Evolutionary conservation across 1,139 yeast species (phyloP).

Genomic region (Pichia sp.): DNA sequence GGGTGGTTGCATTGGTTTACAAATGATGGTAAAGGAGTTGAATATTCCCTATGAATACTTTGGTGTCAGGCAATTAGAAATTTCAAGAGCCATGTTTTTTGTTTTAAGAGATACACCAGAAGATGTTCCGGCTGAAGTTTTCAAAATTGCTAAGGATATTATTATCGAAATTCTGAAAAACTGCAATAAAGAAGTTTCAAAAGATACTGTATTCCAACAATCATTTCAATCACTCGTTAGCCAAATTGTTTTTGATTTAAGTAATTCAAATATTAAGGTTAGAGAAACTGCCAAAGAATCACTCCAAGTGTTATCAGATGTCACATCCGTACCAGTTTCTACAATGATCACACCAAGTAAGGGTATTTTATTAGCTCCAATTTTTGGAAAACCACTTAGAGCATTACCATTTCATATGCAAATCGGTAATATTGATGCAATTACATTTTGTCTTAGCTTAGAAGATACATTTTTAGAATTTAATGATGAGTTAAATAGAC

Average conservation of each 20-base stretch:
- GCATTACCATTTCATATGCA: slow-evolving; percentile 99
- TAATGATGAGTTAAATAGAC: slow-evolving; percentile 79
- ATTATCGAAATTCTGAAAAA: slow-evolving; percentile 58
- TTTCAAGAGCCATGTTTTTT: slow-evolving; percentile 80
- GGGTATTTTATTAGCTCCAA: slow-evolving; percentile 77
- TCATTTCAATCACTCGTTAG: slow-evolving; percentile 83
- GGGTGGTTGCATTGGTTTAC: slow-evolving; percentile 84
- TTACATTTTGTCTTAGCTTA: slow-evolving; percentile 77
- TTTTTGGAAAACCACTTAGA: slow-evolving; percentile 91
- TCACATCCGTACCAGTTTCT: slow-evolving; percentile 63
- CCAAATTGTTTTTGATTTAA: slow-evolving; percentile 83
- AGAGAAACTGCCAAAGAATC: slow-evolving; percentile 77
- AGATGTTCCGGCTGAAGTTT: slow-evolving; percentile 78
- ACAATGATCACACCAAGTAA: slow-evolving; percentile 78
- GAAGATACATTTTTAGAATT: slow-evolving; percentile 79
- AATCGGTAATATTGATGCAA: slow-evolving; percentile 95
- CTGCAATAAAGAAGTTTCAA: slow-evolving; percentile 55
- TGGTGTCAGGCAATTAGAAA: slow-evolving; percentile 70
- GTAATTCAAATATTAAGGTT: slow-evolving; percentile 79
- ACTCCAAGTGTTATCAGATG: slow-evolving; percentile 58
- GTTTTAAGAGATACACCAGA: slow-evolving; percentile 86
- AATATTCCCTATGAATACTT: slow-evolving; percentile 69
- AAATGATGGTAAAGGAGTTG: slow-evolving; percentile 63
- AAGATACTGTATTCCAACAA: slow-evolving; percentile 57
- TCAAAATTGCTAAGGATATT: slow-evolving; percentile 62